Evolutionary conservation across 176 grass and related monocot species (phyloP).

Genomic region (Poa annua): DNA sequence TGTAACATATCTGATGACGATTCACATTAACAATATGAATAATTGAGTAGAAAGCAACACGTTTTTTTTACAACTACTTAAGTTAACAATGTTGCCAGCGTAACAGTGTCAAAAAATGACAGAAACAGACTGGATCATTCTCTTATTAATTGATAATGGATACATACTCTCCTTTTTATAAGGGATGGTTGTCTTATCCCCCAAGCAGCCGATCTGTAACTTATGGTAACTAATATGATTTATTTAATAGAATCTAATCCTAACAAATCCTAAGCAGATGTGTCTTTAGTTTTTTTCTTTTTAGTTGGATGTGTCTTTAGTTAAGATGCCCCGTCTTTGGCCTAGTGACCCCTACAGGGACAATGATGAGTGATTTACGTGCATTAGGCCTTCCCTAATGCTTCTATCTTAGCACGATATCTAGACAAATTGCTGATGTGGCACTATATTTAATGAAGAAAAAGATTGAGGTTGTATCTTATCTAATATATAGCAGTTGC

Average conservation of each 20-base stretch:
- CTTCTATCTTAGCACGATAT: too few species aligned
- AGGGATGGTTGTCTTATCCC: not conserved
- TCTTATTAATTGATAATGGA: slow-evolving; percentile 12
- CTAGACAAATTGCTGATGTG: too few species aligned
- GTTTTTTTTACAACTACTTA: not conserved
- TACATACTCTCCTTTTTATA: not conserved
- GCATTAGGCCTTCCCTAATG: not conserved
- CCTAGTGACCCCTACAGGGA: not conserved
- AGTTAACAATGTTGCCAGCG: not conserved
- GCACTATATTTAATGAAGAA: too few species aligned
- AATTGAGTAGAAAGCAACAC: not conserved
- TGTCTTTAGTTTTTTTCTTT: too few species aligned
- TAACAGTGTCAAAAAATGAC: slow-evolving; percentile 1
- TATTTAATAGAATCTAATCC: slow-evolving; percentile 1
- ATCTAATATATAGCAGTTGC: too few species aligned
- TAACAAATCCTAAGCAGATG: not conserved
- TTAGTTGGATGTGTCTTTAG: not conserved
- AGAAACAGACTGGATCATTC: slow-evolving; percentile 15
- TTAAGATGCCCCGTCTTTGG: not conserved
- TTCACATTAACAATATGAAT: slow-evolving; percentile 4
- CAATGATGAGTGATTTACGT: not conserved
- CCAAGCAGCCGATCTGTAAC: not conserved
- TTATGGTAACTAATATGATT: not conserved
- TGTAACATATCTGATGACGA: not conserved
- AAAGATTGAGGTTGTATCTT: too few species aligned